Conservation (phyloP, 1,284 basidiomycete genomes). For the Microbotryum lychnidis-dioicae region DNA sequence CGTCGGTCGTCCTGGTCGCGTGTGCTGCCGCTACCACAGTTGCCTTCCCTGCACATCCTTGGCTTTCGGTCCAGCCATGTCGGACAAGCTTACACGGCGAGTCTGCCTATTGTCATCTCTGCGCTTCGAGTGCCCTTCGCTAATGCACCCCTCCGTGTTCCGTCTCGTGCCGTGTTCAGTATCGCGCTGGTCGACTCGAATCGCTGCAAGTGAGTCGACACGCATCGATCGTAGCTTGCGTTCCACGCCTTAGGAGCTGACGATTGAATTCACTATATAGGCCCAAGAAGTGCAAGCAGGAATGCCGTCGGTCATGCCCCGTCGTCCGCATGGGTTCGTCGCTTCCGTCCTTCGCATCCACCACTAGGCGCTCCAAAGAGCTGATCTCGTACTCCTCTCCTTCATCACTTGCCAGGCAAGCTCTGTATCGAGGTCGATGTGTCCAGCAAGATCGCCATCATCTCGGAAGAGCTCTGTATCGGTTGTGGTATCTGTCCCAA, state of each 20-base stretch:
- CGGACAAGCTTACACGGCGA: constrained; percentile 22
- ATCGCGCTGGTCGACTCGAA: constrained; percentile 36
- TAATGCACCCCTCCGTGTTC: too few relatives aligned
- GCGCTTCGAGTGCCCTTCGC: background rate
- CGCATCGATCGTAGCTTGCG: background rate
- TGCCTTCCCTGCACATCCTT: background rate
- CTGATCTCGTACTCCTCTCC: background rate
- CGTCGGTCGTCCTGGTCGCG: too few relatives aligned
- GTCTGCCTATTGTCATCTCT: too few relatives aligned
- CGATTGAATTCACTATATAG: constrained; percentile 38
- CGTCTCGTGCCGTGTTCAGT: background rate
- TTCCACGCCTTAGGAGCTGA: background rate
- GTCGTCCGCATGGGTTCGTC: constrained; percentile 90
- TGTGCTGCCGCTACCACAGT: too few relatives aligned
- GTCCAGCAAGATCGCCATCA: constrained; percentile 69
- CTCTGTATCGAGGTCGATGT: constrained; percentile 94
- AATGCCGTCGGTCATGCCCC: constrained; percentile 95
- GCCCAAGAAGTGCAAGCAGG: constrained; percentile 59
- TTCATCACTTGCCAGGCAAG: constrained; percentile 54
- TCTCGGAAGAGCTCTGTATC: constrained; percentile 76
- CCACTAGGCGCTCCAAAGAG: background rate
- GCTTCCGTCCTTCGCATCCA: background rate
- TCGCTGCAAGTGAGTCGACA: constrained; percentile 4
- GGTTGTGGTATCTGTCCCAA: constrained; percentile 94
- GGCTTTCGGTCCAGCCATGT: constrained; percentile 10